Evolutionary conservation across 1,284 basidiomycete genomes (phyloP).

Genomic region (Microbotryum lychnidis-dioicae): DNA sequence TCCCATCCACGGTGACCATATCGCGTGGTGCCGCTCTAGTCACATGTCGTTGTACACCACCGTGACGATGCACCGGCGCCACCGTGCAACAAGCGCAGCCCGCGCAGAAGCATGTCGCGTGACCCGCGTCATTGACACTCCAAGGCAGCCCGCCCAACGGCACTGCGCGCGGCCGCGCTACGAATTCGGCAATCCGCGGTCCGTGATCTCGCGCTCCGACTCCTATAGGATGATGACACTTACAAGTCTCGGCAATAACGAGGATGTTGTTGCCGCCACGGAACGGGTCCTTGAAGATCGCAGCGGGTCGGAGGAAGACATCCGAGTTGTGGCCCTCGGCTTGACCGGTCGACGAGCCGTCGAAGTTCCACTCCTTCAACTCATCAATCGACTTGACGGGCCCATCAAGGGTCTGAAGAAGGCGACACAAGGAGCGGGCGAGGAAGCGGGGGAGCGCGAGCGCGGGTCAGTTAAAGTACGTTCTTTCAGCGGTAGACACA

Average conservation of each 20-base stretch:
- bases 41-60: no score
- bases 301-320: conserved; percentile 91
- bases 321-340: conserved; percentile 93
- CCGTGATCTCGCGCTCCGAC: not conserved
- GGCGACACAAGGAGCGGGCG: no score
- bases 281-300: conserved; percentile 99
- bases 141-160: not conserved
- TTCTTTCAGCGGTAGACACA: no score
- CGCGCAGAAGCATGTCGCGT: no score
- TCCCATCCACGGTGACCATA: no score
- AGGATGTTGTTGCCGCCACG: conserved; percentile 96
- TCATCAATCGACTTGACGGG: conserved; percentile 76
- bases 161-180: no score
- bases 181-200: no score
- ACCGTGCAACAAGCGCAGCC: no score
- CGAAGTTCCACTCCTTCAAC: conserved; percentile 97
- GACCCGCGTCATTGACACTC: not conserved
- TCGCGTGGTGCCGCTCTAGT: no score
- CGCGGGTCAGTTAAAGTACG: no score
- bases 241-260: conserved; percentile 53
- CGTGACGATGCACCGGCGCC: no score
- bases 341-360: conserved; percentile 94
- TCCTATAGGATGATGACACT: not conserved
- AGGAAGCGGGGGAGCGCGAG: no score
- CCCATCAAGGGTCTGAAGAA: conserved; percentile 64